A percentile compares a stretch with the other conserved stretches of the same genome.
Conservation (phyloP, 2,329 filamentous ascomycete genomes). For the Aspergillus sergii region DNA sequence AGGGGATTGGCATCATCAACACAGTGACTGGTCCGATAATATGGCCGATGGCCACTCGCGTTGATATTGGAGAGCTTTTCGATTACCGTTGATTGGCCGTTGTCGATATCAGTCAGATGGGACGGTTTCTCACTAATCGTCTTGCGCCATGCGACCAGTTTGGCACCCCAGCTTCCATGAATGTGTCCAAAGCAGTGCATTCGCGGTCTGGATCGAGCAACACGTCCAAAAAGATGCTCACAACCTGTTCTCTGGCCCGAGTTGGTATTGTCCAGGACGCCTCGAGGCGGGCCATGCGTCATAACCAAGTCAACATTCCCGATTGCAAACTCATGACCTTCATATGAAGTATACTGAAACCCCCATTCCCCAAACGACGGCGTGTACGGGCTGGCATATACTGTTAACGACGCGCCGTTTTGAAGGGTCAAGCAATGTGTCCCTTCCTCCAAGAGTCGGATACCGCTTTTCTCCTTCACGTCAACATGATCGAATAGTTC, state of each 20-base stretch:
- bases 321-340: constrained; percentile 43
- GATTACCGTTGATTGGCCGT: constrained; percentile 41
- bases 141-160: constrained; percentile 55
- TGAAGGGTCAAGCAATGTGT: constrained; percentile 49
- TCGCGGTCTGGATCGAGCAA: constrained; percentile 34
- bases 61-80: constrained; percentile 21
- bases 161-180: constrained; percentile 59
- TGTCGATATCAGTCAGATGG: constrained; percentile 53
- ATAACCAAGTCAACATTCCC: constrained; percentile 50
- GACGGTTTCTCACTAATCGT: constrained; percentile 37
- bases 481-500: constrained; percentile 40
- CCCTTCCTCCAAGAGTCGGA: constrained; percentile 56
- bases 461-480: constrained; percentile 37
- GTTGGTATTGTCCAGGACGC: constrained; percentile 52
- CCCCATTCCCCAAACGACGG: constrained; percentile 52
- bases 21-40: constrained; percentile 45
- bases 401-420: constrained; percentile 53
- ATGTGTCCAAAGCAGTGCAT: constrained; percentile 48
- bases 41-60: constrained; percentile 20
- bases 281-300: constrained; percentile 59
- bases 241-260: constrained; percentile 35
- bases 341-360: constrained; percentile 50
- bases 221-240: constrained; percentile 31
- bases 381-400: constrained; percentile 60
- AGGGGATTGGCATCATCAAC: constrained; percentile 34